Percentiles rank a stretch among this genome's conserved stretches.
These are phyloP conservation scores for Psilocybe cyanescens DNA, from an alignment of 768 basidiomycete genomes.

Conservation along the genomic window DNA sequence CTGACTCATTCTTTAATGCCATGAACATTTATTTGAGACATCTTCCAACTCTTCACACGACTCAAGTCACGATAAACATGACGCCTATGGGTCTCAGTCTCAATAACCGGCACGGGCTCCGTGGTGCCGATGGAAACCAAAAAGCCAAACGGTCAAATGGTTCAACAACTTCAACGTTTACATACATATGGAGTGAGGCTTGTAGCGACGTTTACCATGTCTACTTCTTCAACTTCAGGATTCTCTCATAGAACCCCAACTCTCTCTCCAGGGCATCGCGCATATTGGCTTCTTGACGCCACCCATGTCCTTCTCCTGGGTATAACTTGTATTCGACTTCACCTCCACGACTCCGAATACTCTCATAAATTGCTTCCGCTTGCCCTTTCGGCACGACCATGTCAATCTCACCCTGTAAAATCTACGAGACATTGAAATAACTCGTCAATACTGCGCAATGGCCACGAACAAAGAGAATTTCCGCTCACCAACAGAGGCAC, in stretches of 20 bases:
- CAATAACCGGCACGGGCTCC: too few relatives aligned
- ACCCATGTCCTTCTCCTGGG: conserved; percentile 70
- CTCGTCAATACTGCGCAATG: not conserved
- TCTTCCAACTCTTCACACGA: too few relatives aligned
- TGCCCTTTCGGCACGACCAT: conserved; percentile 71
- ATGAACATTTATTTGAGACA: too few relatives aligned
- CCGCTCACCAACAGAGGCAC: conserved; percentile 63
- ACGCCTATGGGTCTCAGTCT: too few relatives aligned
- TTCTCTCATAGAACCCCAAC: conserved; percentile 55
- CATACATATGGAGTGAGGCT: too few relatives aligned
- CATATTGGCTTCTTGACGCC: conserved; percentile 58
- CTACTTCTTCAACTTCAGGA: conserved; percentile 35
- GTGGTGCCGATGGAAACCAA: too few relatives aligned
- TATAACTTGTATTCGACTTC: conserved; percentile 63
- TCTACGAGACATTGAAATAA: conserved; percentile 36
- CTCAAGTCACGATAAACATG: too few relatives aligned
- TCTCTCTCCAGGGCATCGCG: conserved; percentile 56
- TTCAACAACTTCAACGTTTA: too few relatives aligned
- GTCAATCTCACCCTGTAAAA: conserved; percentile 71
- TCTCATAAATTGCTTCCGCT: conserved; percentile 58
- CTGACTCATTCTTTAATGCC: too few relatives aligned
- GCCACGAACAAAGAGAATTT: not conserved
- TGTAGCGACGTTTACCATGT: not conserved
- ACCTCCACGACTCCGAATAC: conserved; percentile 52
- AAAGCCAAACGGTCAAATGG: too few relatives aligned